Percentiles rank a stretch among this genome's conserved stretches.
These are phyloP conservation scores for Lentinula novae-zelandiae DNA, from an alignment of 1,284 basidiomycete species.

Conservation along the genomic window DNA sequence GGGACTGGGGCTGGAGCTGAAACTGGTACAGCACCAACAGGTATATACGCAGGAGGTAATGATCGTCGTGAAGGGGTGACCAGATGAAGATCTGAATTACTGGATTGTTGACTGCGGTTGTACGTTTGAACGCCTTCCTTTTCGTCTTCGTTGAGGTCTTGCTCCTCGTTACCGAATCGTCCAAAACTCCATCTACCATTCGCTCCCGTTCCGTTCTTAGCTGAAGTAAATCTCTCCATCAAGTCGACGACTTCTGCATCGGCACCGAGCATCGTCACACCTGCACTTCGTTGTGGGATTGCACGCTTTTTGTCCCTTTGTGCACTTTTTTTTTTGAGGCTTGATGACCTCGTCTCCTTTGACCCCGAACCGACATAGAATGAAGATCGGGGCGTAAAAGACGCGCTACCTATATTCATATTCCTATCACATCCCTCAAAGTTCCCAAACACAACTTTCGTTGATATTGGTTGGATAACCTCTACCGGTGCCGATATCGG, in stretches of 20 bases:
- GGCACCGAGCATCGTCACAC: background rate
- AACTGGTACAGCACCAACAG: background rate
- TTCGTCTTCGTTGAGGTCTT: background rate
- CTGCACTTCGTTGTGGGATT: background rate
- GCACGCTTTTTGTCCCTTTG: slow-evolving; percentile 3
- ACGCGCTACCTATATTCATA: slow-evolving; percentile 20
- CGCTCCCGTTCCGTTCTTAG: slow-evolving; percentile 11
- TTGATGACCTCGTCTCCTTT: slow-evolving; percentile 28
- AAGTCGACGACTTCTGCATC: slow-evolving; percentile 30
- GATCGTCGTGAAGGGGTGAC: slow-evolving; percentile 4
- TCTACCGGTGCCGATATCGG: background rate
- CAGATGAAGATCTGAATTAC: slow-evolving; percentile 11
- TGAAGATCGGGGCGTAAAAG: slow-evolving; percentile 20
- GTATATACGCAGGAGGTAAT: background rate
- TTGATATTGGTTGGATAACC: background rate
- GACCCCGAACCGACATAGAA: slow-evolving; percentile 46
- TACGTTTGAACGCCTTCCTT: background rate
- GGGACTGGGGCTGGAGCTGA: background rate
- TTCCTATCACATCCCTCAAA: slow-evolving; percentile 14
- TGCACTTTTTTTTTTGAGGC: background rate
- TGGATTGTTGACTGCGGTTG: background rate
- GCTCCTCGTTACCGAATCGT: slow-evolving; percentile 30
- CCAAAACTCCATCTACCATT: slow-evolving; percentile 56
- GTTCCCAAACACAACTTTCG: slow-evolving; percentile 8
- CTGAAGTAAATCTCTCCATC: slow-evolving; percentile 18